A percentile compares a stretch with the other conserved stretches of the same genome.
These are phyloP conservation scores for Trichoderma erinaceum DNA, from an alignment of 495 filamentous ascomycete genomes.

Conservation along the genomic window DNA sequence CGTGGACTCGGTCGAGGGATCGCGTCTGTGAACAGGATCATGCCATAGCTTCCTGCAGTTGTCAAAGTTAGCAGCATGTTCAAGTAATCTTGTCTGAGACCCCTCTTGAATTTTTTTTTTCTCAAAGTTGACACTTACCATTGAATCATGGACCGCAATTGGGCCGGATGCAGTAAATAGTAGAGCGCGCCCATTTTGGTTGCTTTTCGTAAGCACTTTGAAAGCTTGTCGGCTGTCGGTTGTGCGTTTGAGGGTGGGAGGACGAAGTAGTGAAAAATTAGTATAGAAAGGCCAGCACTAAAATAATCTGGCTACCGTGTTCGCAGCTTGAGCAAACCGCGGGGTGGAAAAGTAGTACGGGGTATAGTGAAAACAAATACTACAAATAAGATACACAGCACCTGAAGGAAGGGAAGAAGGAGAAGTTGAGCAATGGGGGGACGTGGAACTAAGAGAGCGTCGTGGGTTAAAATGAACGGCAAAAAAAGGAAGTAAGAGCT, in stretches of 20 bases:
- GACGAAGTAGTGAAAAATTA: neutral
- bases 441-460: neutral
- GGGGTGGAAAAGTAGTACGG: conserved; percentile 1
- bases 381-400: conserved; percentile 2
- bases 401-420: neutral
- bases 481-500: conserved; percentile 8
- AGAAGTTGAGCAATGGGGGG: neutral
- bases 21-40: conserved; percentile 80
- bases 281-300: neutral
- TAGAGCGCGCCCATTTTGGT: conserved; percentile 56
- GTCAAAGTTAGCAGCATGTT: neutral
- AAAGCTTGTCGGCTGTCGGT: neutral
- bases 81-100: neutral
- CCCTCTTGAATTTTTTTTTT: neutral
- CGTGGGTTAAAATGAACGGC: conserved; percentile 7
- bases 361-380: conserved; percentile 5
- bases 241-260: neutral
- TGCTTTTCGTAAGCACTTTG: conserved; percentile 25
- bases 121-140: conserved; percentile 54
- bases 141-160: conserved; percentile 85
- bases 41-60: conserved; percentile 86
- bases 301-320: neutral
- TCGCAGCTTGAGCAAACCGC: neutral
- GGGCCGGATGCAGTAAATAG: conserved; percentile 65
- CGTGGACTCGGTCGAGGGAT: conserved; percentile 63